Evolutionary conservation across 495 filamentous ascomycete genomes (phyloP), one percentile per base, ranked within the genome.

Genomic region (Astrothelium subdiscretum): DNA sequence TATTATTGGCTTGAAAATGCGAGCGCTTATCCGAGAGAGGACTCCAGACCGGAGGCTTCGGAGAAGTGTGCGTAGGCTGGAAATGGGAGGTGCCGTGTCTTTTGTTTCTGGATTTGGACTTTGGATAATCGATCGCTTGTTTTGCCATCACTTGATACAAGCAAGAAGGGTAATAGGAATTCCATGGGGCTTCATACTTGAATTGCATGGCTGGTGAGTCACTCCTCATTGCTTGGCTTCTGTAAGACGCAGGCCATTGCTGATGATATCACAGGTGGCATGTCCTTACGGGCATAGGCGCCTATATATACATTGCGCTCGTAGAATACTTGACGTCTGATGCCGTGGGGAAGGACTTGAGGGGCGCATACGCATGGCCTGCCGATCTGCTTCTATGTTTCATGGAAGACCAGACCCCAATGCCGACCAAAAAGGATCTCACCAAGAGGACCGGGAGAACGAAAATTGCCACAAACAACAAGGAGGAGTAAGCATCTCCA

Each of bases 141-240:
- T 70, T 59, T 82, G 80, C 60, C 48, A 65, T 2, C 57, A 68
- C 32, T 65, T 82, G 4, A 75, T 76, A 13, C 11, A 40, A 0
- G 1, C 71, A 24, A 77, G 76, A 60, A 69, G 68, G 13, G 26
- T 26, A 0, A 61, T 80, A 18, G 81, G 81, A 1, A 67, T 81
- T 63, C 83, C 81, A 1, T 81, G 72, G 77, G 78, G 75, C 29
- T 80, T 78, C 63, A 26, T 81, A 1, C 65, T 84, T 1, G 82
- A 84, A 67, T 67, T 85, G 20, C 83, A 87, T 69, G 82, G 83
- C 24, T 87, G 80, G 74, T 54, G 3, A 27, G 24, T 54, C 20
- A 24, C 5, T 54, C 20, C 24, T 20, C 42, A n/a, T 27, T 54
- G 5, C 10, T 20, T 27, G 20, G 8, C 1, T 27, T 11, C 6